Evolutionary conservation across 495 filamentous ascomycete species (phyloP).

Genomic region (Thermochaetoides thermophila): DNA sequence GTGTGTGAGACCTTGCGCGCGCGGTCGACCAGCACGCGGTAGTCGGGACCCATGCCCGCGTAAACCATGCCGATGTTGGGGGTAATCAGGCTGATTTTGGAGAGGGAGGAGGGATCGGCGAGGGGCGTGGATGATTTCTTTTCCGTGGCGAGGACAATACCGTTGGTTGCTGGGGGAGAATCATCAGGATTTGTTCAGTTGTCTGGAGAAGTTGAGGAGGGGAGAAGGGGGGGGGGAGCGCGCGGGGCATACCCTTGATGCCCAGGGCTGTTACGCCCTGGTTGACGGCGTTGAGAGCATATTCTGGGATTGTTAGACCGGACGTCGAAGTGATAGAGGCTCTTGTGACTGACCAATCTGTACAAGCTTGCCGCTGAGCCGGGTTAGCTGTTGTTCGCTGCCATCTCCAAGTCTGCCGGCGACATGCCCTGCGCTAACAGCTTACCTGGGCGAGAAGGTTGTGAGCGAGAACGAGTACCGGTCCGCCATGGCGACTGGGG

Average conservation of each 20-base stretch:
- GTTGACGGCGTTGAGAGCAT: constrained; percentile 98
- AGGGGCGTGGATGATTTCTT: constrained; percentile 98
- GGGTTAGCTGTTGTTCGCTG: too few species aligned
- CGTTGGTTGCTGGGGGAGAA: constrained; percentile 66
- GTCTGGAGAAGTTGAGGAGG: neutral
- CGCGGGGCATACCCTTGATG: constrained; percentile 64
- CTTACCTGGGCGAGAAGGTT: constrained; percentile 98
- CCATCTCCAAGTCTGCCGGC: too few species aligned
- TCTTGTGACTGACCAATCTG: constrained; percentile 47
- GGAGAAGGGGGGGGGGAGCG: constrained; percentile 1
- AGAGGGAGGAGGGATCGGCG: constrained; percentile 83
- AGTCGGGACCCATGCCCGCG: constrained; percentile 96
- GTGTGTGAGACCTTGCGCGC: constrained; percentile 98
- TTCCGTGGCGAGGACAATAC: constrained; percentile 96
- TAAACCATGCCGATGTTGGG: constrained; percentile 99
- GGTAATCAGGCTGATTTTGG: constrained; percentile 95
- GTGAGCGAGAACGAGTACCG: constrained; percentile 99
- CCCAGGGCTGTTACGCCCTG: constrained; percentile 95
- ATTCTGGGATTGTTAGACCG: constrained; percentile 46
- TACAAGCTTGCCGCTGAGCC: constrained; percentile 78
- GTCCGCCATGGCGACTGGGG: constrained; percentile 79
- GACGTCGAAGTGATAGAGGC: neutral
- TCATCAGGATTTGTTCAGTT: constrained; percentile 3
- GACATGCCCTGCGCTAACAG: too few species aligned
- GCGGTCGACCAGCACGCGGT: constrained; percentile 91